Conservation (phyloP, 768 basidiomycete species). For the Rhodosporidiobolus odoratus region DNA sequence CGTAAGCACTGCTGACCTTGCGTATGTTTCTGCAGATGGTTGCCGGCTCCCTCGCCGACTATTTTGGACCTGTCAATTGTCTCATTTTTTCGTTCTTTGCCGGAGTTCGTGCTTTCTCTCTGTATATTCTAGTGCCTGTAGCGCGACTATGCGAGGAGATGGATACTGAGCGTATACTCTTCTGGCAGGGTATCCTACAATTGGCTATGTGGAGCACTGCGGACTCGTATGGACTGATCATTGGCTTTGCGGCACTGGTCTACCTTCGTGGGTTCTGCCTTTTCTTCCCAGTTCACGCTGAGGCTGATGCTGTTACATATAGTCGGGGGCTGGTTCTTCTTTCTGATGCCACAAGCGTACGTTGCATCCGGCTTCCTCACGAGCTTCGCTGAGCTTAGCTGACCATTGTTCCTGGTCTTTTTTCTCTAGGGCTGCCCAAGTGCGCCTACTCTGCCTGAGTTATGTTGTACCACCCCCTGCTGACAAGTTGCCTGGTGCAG, state of each 20-base stretch:
- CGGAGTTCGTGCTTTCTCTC: slow-evolving; percentile 1
- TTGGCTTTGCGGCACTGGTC: slow-evolving; percentile 38
- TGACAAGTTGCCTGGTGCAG: neutral
- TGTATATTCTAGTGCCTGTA: neutral
- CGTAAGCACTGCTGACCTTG: neutral
- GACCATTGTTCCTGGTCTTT: neutral
- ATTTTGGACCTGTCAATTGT: slow-evolving; percentile 42
- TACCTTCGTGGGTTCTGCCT: too few relatives aligned
- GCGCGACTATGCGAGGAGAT: too few relatives aligned
- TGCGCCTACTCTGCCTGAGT: neutral
- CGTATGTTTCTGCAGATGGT: neutral
- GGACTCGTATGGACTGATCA: slow-evolving; percentile 32
- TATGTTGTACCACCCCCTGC: neutral
- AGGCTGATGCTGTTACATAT: too few relatives aligned
- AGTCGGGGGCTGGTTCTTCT: slow-evolving; percentile 25
- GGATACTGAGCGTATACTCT: too few relatives aligned
- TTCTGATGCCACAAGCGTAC: neutral
- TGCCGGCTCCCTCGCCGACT: slow-evolving; percentile 42
- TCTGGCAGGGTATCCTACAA: slow-evolving; percentile 34
- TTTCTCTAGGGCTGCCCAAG: slow-evolving; percentile 4
- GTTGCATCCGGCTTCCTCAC: too few relatives aligned
- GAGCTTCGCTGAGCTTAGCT: neutral
- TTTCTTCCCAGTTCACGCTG: too few relatives aligned
- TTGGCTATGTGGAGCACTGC: slow-evolving; percentile 42
- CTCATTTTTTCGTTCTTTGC: slow-evolving; percentile 35